These are phyloP conservation scores for Tympanopsis confertula DNA, from an alignment of 2,329 filamentous ascomycete genomes.

Conservation along the genomic window DNA sequence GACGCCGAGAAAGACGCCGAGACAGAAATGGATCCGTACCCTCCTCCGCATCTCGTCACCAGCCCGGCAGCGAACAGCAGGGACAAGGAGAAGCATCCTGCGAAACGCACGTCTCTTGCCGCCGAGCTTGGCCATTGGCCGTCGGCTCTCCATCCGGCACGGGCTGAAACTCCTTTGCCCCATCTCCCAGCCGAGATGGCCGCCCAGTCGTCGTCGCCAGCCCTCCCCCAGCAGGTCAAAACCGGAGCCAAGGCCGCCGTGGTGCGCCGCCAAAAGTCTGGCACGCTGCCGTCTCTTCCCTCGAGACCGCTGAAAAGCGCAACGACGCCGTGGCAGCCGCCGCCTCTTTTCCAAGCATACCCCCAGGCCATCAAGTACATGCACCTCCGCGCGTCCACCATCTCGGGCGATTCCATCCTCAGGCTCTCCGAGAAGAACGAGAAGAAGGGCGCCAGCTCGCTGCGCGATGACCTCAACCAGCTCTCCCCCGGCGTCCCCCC, in stretches of 20 bases:
- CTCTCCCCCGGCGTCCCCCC: neutral
- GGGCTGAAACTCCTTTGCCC: slow-evolving; percentile 21
- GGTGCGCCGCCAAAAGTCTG: neutral
- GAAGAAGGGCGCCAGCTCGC: slow-evolving; percentile 28
- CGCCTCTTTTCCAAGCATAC: slow-evolving; percentile 77
- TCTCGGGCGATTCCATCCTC: slow-evolving; percentile 59
- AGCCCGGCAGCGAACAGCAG: neutral
- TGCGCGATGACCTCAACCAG: slow-evolving; percentile 19
- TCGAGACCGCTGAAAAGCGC: slow-evolving; percentile 7
- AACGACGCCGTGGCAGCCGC: slow-evolving; percentile 44
- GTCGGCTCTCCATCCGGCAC: slow-evolving; percentile 19
- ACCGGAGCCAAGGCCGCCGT: slow-evolving; percentile 2
- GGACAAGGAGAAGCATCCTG: too few relatives aligned
- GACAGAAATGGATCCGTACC: slow-evolving; percentile 26
- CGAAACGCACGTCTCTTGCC: neutral
- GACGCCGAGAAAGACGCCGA: slow-evolving; percentile 16
- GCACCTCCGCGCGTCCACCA: slow-evolving; percentile 52
- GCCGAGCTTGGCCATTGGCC: slow-evolving; percentile 32
- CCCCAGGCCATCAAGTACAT: slow-evolving; percentile 71
- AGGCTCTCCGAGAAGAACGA: slow-evolving; percentile 38
- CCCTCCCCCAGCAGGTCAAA: neutral
- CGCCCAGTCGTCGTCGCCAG: too few relatives aligned
- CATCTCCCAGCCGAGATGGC: slow-evolving; percentile 2
- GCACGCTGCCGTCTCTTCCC: slow-evolving; percentile 2
- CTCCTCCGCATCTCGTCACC: slow-evolving; percentile 22